Evolutionary conservation across 768 basidiomycete genomes (phyloP).

Genomic region (Hygrocybe punicea): DNA sequence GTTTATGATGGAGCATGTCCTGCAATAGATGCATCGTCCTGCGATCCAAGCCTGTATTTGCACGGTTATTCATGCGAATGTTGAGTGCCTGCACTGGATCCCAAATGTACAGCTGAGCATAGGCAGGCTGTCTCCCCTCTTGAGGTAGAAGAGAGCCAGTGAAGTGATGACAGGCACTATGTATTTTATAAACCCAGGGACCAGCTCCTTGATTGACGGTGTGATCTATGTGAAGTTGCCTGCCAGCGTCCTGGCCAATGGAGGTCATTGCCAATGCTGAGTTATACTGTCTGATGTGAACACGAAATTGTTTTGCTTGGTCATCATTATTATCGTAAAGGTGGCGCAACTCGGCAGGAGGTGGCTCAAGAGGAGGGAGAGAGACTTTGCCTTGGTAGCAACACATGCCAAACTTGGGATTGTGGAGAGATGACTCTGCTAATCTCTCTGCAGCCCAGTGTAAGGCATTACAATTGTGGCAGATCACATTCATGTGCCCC

Average conservation of each 20-base stretch:
- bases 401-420: conserved; percentile 34
- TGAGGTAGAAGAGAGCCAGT: conserved; percentile 32
- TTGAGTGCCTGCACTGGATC: conserved; percentile 32
- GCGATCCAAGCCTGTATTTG: conserved; percentile 5
- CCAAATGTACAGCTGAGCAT: conserved; percentile 41
- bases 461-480: conserved; percentile 32
- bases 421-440: background rate
- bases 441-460: conserved; percentile 36
- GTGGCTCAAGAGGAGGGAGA: conserved; percentile 19
- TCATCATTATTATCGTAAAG: conserved; percentile 17
- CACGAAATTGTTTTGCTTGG: conserved; percentile 21
- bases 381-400: conserved; percentile 35
- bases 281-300: conserved; percentile 36
- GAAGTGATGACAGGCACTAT: conserved; percentile 31
- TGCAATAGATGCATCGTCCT: conserved; percentile 21
- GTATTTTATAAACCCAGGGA: conserved; percentile 27
- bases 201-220: conserved; percentile 22
- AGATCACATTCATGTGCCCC: conserved; percentile 36
- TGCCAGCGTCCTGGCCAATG: conserved; percentile 25
- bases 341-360: conserved; percentile 22
- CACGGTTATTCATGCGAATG: conserved; percentile 8
- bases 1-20: conserved; percentile 8
- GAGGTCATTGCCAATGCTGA: conserved; percentile 35
- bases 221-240: conserved; percentile 27
- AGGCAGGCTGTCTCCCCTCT: conserved; percentile 18